Evolutionary conservation across 441 rosid genomes (phyloP).

Genomic region (Geranium incanum): DNA sequence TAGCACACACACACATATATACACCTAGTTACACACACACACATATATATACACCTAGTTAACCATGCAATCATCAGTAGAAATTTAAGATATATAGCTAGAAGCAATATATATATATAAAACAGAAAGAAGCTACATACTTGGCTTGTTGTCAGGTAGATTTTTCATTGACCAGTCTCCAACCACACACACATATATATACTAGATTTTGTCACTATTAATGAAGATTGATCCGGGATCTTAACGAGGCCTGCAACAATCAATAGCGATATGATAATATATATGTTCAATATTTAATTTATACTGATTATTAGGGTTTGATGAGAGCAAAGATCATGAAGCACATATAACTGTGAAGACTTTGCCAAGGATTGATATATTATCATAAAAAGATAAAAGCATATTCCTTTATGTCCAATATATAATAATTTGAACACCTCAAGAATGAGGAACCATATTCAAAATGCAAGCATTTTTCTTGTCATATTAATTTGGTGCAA

Average conservation of each 20-base stretch:
- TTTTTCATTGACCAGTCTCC: background rate
- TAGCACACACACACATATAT: too few species aligned
- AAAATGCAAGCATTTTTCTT: too few species aligned
- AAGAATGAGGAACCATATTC: background rate
- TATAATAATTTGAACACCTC: background rate
- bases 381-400: background rate
- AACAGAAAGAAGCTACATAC: background rate
- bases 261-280: too few species aligned
- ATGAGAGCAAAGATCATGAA: background rate
- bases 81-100: background rate
- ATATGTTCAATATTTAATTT: too few species aligned
- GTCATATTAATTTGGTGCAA: too few species aligned
- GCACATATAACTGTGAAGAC: background rate
- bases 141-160: background rate
- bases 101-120: background rate
- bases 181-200: too few species aligned
- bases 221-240: too few species aligned
- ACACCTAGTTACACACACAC: background rate
- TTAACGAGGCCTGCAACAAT: background rate
- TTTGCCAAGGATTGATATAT: background rate
- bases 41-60: background rate
- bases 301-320: too few species aligned
- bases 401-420: background rate
- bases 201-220: too few species aligned
- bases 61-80: background rate